Evolutionary conservation across 495 filamentous ascomycete genomes (phyloP).

Genomic region (Tuber microsphaerosporum): DNA sequence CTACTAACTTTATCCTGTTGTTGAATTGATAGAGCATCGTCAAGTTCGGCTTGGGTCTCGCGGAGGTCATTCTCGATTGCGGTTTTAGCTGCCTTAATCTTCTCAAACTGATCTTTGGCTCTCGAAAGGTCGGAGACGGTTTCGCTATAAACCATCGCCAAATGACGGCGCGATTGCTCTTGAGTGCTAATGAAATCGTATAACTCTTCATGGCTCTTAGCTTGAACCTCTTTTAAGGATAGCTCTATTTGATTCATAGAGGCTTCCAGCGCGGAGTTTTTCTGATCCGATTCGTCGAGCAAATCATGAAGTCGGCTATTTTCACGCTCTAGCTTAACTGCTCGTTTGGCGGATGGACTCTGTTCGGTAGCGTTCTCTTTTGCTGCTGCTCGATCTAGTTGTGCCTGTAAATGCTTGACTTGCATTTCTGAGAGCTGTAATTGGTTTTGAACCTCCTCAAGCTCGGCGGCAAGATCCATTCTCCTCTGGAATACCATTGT

Average conservation of each 20-base stretch:
- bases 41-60: slow-evolving; percentile 73
- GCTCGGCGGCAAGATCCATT: slow-evolving; percentile 83
- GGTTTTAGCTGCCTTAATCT: slow-evolving; percentile 69
- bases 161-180: slow-evolving; percentile 73
- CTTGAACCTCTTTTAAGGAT: slow-evolving; percentile 83
- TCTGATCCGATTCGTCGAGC: slow-evolving; percentile 89
- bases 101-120: slow-evolving; percentile 77
- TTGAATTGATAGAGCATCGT: slow-evolving; percentile 64
- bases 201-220: slow-evolving; percentile 88
- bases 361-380: slow-evolving; percentile 65
- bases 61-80: slow-evolving; percentile 82
- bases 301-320: slow-evolving; percentile 90
- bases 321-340: slow-evolving; percentile 86
- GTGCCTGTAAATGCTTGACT: slow-evolving; percentile 85
- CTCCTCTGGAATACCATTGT: slow-evolving; percentile 79
- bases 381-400: slow-evolving; percentile 58
- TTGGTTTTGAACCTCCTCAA: slow-evolving; percentile 90
- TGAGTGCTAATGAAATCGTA: slow-evolving; percentile 90
- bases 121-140: slow-evolving; percentile 77
- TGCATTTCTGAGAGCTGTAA: slow-evolving; percentile 94
- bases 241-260: slow-evolving; percentile 82
- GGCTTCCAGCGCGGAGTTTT: slow-evolving; percentile 83
- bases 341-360: slow-evolving; percentile 71
- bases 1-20: slow-evolving; percentile 81
- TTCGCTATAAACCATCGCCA: slow-evolving; percentile 78